Conservation (phyloP, 495 filamentous ascomycete genomes). For the Penicillium flavigenum region DNA sequence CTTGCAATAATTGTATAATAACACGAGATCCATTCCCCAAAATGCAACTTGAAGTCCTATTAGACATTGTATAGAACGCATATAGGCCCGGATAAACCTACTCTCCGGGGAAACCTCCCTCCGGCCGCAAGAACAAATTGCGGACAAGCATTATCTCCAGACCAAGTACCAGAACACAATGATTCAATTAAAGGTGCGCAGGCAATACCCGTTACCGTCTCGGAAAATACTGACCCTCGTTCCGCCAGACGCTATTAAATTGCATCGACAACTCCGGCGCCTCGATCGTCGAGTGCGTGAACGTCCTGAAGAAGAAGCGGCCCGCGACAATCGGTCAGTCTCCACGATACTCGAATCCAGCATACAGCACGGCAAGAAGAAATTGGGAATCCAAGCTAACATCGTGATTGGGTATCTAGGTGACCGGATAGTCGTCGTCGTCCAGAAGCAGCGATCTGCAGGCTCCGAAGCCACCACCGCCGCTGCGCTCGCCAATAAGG, state of each 20-base stretch:
- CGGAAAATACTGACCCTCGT: slow-evolving; percentile 2
- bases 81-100: slow-evolving; percentile 22
- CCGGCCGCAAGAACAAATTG: slow-evolving; percentile 30
- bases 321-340: slow-evolving; percentile 83
- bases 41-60: not conserved
- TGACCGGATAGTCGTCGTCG: slow-evolving; percentile 94
- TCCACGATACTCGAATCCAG: not conserved
- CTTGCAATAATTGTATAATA: not conserved
- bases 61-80: not conserved
- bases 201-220: not conserved
- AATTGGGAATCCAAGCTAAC: slow-evolving; percentile 8
- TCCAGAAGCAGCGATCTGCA: slow-evolving; percentile 89
- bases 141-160: slow-evolving; percentile 14
- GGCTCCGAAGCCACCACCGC: slow-evolving; percentile 58
- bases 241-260: slow-evolving; percentile 88
- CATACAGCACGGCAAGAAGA: not conserved
- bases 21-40: not conserved
- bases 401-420: slow-evolving; percentile 49
- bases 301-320: slow-evolving; percentile 86
- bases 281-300: slow-evolving; percentile 93
- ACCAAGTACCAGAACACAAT: slow-evolving; percentile 55
- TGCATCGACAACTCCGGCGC: slow-evolving; percentile 99
- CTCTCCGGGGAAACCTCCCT: slow-evolving; percentile 29
- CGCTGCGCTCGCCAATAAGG: slow-evolving; percentile 76
- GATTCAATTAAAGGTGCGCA: slow-evolving; percentile 93